Percentiles rank a stretch among this genome's conserved stretches.
These are phyloP conservation scores for Xylaria sp. DNA, from an alignment of 2,329 filamentous ascomycete species.

Conservation along the genomic window DNA sequence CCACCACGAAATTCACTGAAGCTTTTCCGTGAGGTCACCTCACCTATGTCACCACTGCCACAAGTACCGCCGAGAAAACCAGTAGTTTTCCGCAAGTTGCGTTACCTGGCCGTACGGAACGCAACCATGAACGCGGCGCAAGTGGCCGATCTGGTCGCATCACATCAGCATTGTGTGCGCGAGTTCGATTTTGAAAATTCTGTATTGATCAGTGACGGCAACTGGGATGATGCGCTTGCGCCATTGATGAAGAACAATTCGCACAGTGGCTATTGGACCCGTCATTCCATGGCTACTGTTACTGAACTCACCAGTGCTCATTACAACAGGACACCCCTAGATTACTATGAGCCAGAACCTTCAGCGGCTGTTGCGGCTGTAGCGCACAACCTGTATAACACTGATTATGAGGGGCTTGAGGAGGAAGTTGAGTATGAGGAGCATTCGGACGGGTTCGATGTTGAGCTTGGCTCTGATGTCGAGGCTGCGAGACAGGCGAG, in stretches of 20 bases:
- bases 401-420: conserved; percentile 48
- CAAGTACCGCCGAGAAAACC: conserved; percentile 62
- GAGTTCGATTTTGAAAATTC: conserved; percentile 86
- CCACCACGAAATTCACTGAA: conserved; percentile 64
- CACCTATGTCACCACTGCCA: conserved; percentile 71
- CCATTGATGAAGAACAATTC: conserved; percentile 67
- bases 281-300: conserved; percentile 52
- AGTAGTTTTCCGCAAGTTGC: conserved; percentile 73
- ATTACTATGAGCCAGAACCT: conserved; percentile 52
- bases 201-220: conserved; percentile 71
- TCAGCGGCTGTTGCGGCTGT: conserved; percentile 67
- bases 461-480: conserved; percentile 49
- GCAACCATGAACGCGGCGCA: conserved; percentile 76
- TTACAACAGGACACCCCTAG: conserved; percentile 19
- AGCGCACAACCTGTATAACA: conserved; percentile 59
- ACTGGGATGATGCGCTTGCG: conserved; percentile 84
- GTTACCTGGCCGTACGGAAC: conserved; percentile 77
- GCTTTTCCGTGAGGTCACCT: conserved; percentile 72
- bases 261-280: conserved; percentile 57
- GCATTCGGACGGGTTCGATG: conserved; percentile 44
- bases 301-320: conserved; percentile 47
- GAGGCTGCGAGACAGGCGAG: conserved; percentile 50
- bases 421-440: conserved; percentile 53
- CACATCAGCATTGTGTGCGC: conserved; percentile 73
- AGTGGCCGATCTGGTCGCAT: conserved; percentile 73